A percentile compares a stretch with the other conserved stretches of the same genome.
These are phyloP conservation scores for Fomitopsis serialis DNA, from an alignment of 768 basidiomycete species.

Conservation along the genomic window DNA sequence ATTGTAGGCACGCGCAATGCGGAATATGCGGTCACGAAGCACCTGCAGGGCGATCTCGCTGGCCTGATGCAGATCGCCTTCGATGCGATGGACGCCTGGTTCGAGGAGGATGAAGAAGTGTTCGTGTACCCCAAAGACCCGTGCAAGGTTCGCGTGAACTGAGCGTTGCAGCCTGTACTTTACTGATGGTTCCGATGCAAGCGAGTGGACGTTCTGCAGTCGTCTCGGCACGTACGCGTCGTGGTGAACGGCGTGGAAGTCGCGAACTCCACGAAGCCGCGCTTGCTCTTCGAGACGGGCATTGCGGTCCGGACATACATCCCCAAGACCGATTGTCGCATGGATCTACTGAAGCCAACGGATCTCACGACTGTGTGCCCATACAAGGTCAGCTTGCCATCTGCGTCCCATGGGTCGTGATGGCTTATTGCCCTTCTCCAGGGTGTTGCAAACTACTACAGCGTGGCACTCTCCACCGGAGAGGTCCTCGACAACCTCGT, in stretches of 20 bases:
- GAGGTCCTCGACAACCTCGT: slow-evolving; percentile 43
- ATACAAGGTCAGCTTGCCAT: slow-evolving; percentile 51
- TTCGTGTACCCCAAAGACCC: slow-evolving; percentile 62
- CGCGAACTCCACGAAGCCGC: slow-evolving; percentile 49
- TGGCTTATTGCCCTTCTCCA: slow-evolving; percentile 17
- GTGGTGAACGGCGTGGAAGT: slow-evolving; percentile 59
- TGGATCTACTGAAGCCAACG: slow-evolving; percentile 47
- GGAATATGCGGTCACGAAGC: slow-evolving; percentile 33
- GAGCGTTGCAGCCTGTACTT: not conserved
- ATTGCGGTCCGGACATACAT: slow-evolving; percentile 57
- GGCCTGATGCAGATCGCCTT: slow-evolving; percentile 48
- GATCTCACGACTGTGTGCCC: slow-evolving; percentile 46
- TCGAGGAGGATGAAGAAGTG: slow-evolving; percentile 63
- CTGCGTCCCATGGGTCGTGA: too few species aligned
- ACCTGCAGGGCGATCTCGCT: slow-evolving; percentile 31
- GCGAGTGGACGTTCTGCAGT: slow-evolving; percentile 58
- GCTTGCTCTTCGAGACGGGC: slow-evolving; percentile 53
- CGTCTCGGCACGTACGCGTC: slow-evolving; percentile 55
- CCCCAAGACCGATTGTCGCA: slow-evolving; percentile 46
- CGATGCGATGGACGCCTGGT: slow-evolving; percentile 53
- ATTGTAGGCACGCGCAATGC: slow-evolving; percentile 36
- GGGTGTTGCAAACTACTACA: slow-evolving; percentile 58
- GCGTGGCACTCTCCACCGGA: slow-evolving; percentile 41
- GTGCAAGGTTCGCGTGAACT: slow-evolving; percentile 46
- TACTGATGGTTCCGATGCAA: slow-evolving; percentile 17